Evolutionary conservation across 2,329 filamentous ascomycete genomes (phyloP).

Genomic region (Coniochaeta sp.): DNA sequence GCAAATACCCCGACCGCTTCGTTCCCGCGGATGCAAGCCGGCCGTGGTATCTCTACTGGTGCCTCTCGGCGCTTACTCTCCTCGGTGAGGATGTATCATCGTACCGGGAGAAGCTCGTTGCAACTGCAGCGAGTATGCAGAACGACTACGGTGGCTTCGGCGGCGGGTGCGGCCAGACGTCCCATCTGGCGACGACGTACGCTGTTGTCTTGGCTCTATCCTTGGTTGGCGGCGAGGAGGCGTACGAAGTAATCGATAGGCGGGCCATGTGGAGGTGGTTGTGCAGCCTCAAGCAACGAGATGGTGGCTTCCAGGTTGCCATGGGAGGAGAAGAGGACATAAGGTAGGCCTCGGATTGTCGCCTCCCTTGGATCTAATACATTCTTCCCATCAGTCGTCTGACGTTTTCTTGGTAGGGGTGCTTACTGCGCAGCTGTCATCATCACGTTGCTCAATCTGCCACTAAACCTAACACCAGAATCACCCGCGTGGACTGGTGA

Average conservation of each 20-base stretch:
- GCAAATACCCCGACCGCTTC: constrained; percentile 60
- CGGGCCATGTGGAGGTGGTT: constrained; percentile 88
- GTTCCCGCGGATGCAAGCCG: constrained; percentile 76
- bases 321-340: constrained; percentile 88
- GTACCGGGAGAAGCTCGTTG: constrained; percentile 63
- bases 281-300: constrained; percentile 73
- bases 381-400: background rate
- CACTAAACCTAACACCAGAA: constrained; percentile 67
- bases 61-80: constrained; percentile 64
- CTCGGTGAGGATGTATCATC: constrained; percentile 66
- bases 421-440: constrained; percentile 88
- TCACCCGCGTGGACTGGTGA: constrained; percentile 60
- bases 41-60: constrained; percentile 96
- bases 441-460: constrained; percentile 75
- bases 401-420: constrained; percentile 34
- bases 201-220: constrained; percentile 72
- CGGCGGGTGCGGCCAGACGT: constrained; percentile 84
- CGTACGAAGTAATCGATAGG: constrained; percentile 71
- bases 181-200: constrained; percentile 86
- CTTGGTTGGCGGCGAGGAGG: constrained; percentile 67
- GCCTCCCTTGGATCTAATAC: background rate
- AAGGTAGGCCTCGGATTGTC: constrained; percentile 49
- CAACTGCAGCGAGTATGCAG: constrained; percentile 75
- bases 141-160: constrained; percentile 82
- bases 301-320: constrained; percentile 86